Conservation (phyloP, 805 yeast species). For the Wickerhamomyces sydowiorum region DNA sequence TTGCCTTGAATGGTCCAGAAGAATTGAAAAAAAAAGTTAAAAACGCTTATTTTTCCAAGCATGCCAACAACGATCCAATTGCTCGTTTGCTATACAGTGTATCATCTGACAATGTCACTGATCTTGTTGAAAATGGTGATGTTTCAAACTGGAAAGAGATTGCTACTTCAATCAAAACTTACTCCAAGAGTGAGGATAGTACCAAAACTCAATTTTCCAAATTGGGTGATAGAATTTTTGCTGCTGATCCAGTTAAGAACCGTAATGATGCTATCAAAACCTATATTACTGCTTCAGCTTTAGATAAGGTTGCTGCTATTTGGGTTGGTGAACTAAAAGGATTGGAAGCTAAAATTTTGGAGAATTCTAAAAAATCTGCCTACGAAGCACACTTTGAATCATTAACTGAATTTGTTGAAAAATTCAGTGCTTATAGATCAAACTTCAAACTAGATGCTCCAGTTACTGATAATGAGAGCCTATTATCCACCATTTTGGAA, state of each 20-base stretch:
- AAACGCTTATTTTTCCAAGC: constrained; percentile 61
- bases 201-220: constrained; percentile 52
- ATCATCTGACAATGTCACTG: constrained; percentile 49
- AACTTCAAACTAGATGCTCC: constrained; percentile 30
- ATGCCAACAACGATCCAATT: constrained; percentile 42
- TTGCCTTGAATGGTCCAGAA: constrained; percentile 66
- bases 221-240: constrained; percentile 74
- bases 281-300: constrained; percentile 74
- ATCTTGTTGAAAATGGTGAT: constrained; percentile 73
- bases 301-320: constrained; percentile 70
- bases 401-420: constrained; percentile 75
- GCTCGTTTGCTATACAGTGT: constrained; percentile 72
- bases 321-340: constrained; percentile 76
- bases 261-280: constrained; percentile 74
- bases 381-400: constrained; percentile 83
- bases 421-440: constrained; percentile 69
- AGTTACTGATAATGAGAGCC: constrained; percentile 21
- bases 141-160: constrained; percentile 79
- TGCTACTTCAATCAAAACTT: constrained; percentile 63
- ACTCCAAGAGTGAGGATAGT: constrained; percentile 37
- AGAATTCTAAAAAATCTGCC: constrained; percentile 43
- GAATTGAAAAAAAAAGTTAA: constrained; percentile 62
- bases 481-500: constrained; percentile 59
- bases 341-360: constrained; percentile 36
- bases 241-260: constrained; percentile 36